Evolutionary conservation across 2,329 filamentous ascomycete genomes (phyloP).

Genomic region (Podosphaera xanthii): DNA sequence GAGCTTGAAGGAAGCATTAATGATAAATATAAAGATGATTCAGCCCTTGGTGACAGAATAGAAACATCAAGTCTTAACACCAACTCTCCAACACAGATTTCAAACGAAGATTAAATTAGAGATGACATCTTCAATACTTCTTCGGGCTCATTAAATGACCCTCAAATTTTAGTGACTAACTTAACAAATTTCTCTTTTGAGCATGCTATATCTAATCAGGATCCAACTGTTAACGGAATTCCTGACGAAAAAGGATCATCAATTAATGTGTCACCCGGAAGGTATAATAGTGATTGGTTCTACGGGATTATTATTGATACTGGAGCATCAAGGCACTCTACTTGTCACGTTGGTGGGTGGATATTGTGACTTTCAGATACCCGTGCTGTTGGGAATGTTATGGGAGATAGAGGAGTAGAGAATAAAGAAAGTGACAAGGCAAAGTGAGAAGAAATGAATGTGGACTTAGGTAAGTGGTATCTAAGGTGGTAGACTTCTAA

Average conservation of each 20-base stretch:
- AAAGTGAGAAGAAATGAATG: too few relatives aligned
- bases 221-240: not conserved
- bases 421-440: too few relatives aligned
- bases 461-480: too few relatives aligned
- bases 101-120: not conserved
- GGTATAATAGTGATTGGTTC: not conserved
- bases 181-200: not conserved
- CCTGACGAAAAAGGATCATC: not conserved
- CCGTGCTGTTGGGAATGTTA: too few relatives aligned
- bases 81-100: not conserved
- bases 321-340: not conserved
- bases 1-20: not conserved
- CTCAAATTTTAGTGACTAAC: not conserved
- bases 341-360: too few relatives aligned
- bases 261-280: not conserved
- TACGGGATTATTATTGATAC: not conserved
- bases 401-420: too few relatives aligned
- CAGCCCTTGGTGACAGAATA: not conserved
- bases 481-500: too few relatives aligned
- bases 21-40: not conserved
- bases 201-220: not conserved
- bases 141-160: not conserved
- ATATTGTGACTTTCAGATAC: too few relatives aligned
- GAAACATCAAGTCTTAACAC: not conserved
- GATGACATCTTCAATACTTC: not conserved